Base-by-base conservation (phyloP, 352 stramenopile genomes). In the Pythium volutum region DNA sequence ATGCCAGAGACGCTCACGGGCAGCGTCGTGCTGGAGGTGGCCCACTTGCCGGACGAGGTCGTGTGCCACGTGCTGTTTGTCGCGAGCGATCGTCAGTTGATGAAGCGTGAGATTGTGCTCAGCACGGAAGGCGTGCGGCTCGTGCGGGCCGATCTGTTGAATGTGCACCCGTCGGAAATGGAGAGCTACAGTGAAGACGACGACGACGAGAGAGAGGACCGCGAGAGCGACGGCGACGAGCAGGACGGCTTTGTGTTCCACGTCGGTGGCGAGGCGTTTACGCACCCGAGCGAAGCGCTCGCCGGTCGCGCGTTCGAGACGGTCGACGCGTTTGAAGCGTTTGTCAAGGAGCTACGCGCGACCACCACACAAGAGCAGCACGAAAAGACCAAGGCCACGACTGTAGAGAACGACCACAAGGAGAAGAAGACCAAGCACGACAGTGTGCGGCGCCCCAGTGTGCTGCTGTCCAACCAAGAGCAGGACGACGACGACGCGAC, bases 21-120 rank as follows among this genome's bases (percentile, higher is more conserved):
- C 4, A 74, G 53, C 20, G 77, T 85, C 42, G 51, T 70, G 4
- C 48, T 86, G 16, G 68, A 79, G 23, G 76, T 88, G 38, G 62
- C 46, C 10, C 73, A 78, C 10, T 64, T 88, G 20, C 69, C 72
- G 10, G 50, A 67, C 9, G 76, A 83, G 27, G 73, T 67, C 18
- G 76, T 86, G 8, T 83, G 73, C 26, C 67, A 88, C 47, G 71
- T 88, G 39, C 55, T 88, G 34, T 86, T 88, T 58, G 75, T 88
- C 47, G 69, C 78, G 43, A 81, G 74, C 58, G 76, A 88, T 67
- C 71, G 67, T 43, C 65, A 81, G 25, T 67, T 88, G 57, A 77
- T 88, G 52, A 72, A 76, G 50, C 78, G 78, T 25, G 75, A 70
- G n/a, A 77, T 88, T 55, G 74, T 77, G 36, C 64, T 88, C 29